phyloP scores from a whole-genome alignment of 2,329 filamentous ascomycete genomes.

The Reticulascus tulasneorum region DNA sequence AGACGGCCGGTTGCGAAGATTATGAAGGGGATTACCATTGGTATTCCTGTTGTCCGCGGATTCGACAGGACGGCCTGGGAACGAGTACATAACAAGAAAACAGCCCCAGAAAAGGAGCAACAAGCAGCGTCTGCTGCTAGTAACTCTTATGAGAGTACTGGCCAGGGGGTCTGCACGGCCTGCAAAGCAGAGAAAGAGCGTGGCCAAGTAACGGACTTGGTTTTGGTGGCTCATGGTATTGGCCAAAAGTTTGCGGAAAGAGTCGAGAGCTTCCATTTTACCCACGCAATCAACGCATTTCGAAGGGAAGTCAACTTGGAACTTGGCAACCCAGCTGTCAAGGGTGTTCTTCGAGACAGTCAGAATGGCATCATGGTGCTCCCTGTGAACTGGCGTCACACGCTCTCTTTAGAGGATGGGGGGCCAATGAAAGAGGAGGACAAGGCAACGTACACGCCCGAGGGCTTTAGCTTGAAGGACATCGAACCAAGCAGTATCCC shows the following conservation, averaged over 20 bases:
- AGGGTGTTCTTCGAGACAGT: slow-evolving; percentile 67
- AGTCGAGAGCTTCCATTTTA: slow-evolving; percentile 96
- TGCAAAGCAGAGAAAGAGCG: slow-evolving; percentile 61
- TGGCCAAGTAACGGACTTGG: slow-evolving; percentile 76
- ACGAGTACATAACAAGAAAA: slow-evolving; percentile 55
- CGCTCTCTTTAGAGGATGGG: slow-evolving; percentile 80
- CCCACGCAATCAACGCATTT: slow-evolving; percentile 89
- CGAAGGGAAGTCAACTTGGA: slow-evolving; percentile 83
- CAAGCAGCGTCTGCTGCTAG: slow-evolving; percentile 16
- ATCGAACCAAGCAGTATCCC: slow-evolving; percentile 90
- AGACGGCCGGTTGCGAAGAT: slow-evolving; percentile 80
- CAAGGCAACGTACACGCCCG: slow-evolving; percentile 48
- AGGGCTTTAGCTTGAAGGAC: slow-evolving; percentile 69
- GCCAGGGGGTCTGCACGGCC: slow-evolving; percentile 42
- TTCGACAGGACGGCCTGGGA: slow-evolving; percentile 79
- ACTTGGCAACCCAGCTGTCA: slow-evolving; percentile 69
- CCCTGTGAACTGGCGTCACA: slow-evolving; percentile 90
- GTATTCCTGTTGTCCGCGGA: slow-evolving; percentile 82
- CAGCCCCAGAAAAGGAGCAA: slow-evolving; percentile 23
- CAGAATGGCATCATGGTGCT: slow-evolving; percentile 91
- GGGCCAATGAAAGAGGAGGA: slow-evolving; percentile 55
- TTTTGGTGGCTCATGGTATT: slow-evolving; percentile 91
- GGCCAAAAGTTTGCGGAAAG: slow-evolving; percentile 93
- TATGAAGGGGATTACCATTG: slow-evolving; percentile 75
- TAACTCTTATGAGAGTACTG: slow-evolving; percentile 10